These are phyloP conservation scores for Chaetomiaceae sp. DNA, from an alignment of 2,329 filamentous ascomycete genomes.

Conservation along the genomic window DNA sequence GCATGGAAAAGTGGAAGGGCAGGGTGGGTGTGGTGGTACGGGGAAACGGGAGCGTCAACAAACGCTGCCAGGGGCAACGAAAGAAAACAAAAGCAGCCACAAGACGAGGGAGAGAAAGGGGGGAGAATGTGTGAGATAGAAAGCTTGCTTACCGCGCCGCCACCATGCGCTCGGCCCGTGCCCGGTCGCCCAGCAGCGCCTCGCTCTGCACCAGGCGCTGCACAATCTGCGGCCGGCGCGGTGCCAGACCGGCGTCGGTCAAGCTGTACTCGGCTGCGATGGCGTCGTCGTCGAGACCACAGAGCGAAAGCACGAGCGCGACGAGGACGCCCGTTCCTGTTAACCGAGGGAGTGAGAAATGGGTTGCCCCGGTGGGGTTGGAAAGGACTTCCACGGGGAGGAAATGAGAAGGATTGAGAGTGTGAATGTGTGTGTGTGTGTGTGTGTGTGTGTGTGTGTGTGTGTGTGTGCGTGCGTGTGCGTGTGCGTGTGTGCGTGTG, in stretches of 20 bases:
- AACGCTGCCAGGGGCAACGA: neutral
- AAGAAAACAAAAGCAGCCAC: neutral
- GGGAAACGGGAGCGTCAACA: neutral
- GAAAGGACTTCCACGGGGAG: too few species aligned
- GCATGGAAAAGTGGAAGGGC: too few species aligned
- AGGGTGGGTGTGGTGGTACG: too few species aligned
- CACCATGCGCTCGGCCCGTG: slow-evolving; percentile 41
- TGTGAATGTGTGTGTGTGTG: too few species aligned
- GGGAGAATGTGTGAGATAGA: too few species aligned
- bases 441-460: too few species aligned
- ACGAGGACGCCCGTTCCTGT: slow-evolving; percentile 58
- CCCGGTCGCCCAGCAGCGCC: slow-evolving; percentile 40
- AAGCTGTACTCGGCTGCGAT: slow-evolving; percentile 65
- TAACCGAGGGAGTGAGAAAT: too few species aligned
- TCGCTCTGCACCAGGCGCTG: slow-evolving; percentile 44
- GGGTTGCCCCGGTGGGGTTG: too few species aligned
- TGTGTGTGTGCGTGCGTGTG: too few species aligned
- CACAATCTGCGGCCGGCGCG: slow-evolving; percentile 47
- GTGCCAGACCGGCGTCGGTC: slow-evolving; percentile 55
- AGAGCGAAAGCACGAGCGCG: slow-evolving; percentile 58
- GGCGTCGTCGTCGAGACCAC: slow-evolving; percentile 51
- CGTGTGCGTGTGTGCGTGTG: too few species aligned
- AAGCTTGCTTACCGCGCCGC: slow-evolving; percentile 39
- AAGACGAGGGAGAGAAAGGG: too few species aligned
- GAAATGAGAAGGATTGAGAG: too few species aligned